Evolutionary conservation across 2,329 filamentous ascomycete species (phyloP).

Genomic region (Diplodia sapinea): DNA sequence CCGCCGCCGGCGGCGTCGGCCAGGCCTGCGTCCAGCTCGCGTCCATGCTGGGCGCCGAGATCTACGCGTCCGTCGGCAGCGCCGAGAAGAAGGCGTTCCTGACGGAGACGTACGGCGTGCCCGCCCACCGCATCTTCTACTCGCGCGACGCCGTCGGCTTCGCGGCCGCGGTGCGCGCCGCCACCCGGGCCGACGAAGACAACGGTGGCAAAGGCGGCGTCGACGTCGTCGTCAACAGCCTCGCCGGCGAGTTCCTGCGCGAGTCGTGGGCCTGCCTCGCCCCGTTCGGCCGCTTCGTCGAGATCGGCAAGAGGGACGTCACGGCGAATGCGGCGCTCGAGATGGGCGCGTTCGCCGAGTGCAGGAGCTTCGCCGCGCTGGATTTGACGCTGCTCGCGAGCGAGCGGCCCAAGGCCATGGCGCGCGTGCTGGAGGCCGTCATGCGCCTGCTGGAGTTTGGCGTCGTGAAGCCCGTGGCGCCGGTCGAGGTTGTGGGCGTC

Average conservation of each 20-base stretch:
- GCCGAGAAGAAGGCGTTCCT: conserved; percentile 39
- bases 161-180: conserved; percentile 35
- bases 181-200: conserved; percentile 36
- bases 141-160: conserved; percentile 40
- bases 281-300: conserved; percentile 42
- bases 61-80: conserved; percentile 42
- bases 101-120: conserved; percentile 38
- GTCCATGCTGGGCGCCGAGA: conserved; percentile 37
- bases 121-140: conserved; percentile 43
- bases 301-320: conserved; percentile 34
- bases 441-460: conserved; percentile 29
- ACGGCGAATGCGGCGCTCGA: conserved; percentile 30
- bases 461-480: conserved; percentile 11
- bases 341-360: conserved; percentile 33
- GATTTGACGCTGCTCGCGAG: conserved; percentile 20
- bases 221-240: conserved; percentile 46
- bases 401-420: conserved; percentile 14
- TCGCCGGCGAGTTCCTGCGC: conserved; percentile 39
- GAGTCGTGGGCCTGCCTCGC: conserved; percentile 41
- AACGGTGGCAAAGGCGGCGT: conserved; percentile 36
- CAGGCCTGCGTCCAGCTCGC: conserved; percentile 41
- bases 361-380: conserved; percentile 32
- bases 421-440: conserved; percentile 18
- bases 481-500: conserved; percentile 33
- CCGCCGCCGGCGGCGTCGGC: conserved; percentile 42